Evolutionary conservation across 176 grass and related monocot genomes (phyloP).

Genomic region (Leersia perrieri): DNA sequence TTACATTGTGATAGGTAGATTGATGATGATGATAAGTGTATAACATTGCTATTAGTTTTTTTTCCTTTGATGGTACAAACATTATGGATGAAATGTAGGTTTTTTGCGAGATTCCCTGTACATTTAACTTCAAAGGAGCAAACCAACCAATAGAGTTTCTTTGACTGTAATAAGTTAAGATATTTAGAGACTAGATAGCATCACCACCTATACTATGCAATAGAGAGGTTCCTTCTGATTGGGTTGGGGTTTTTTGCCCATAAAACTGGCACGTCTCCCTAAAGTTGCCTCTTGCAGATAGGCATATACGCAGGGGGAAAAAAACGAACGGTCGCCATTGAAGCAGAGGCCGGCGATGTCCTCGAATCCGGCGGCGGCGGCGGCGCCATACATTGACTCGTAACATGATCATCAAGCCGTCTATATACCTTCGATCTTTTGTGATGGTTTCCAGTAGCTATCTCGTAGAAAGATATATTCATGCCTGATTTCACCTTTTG

Average conservation of each 20-base stretch:
- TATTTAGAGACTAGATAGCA: neutral
- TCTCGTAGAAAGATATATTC: neutral
- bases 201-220: neutral
- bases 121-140: too few relatives aligned
- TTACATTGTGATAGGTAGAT: too few relatives aligned
- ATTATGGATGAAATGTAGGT: neutral
- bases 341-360: neutral
- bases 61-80: too few relatives aligned
- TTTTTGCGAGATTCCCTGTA: neutral
- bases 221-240: neutral
- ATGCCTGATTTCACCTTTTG: neutral
- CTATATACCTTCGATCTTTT: neutral
- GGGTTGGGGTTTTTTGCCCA: neutral
- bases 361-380: neutral
- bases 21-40: too few relatives aligned
- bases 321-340: slow-evolving; percentile 4
- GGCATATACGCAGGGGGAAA: neutral
- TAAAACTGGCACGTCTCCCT: slow-evolving; percentile 17
- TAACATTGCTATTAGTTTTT: neutral
- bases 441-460: slow-evolving; percentile 30
- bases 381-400: neutral
- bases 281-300: neutral
- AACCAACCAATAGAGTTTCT: neutral
- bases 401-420: neutral
- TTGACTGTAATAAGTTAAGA: neutral